These are phyloP conservation scores for Oxalis stricta DNA, from an alignment of 441 rosid genomes.

Conservation along the genomic window DNA sequence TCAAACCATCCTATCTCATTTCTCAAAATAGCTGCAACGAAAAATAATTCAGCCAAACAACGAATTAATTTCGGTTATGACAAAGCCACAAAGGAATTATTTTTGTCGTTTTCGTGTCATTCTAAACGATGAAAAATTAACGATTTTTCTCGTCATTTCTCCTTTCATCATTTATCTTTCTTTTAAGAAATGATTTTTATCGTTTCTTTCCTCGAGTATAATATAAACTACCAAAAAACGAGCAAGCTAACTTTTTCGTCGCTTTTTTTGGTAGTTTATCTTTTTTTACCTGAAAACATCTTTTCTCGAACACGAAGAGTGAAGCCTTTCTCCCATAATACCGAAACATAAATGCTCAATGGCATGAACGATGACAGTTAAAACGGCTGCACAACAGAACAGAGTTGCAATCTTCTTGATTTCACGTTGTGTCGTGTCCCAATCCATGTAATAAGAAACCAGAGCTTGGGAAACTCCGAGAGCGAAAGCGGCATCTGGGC, in stretches of 20 bases:
- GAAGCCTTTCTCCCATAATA: conserved; percentile 81
- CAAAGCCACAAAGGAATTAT: too few relatives aligned
- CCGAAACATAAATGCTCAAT: conserved; percentile 67
- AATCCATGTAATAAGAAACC: conserved; percentile 63
- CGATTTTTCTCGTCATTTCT: too few relatives aligned
- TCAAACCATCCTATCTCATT: conserved; percentile 96
- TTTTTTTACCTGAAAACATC: conserved; percentile 81
- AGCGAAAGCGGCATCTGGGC: conserved; percentile 91
- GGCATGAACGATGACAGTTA: conserved; percentile 50
- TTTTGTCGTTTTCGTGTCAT: too few relatives aligned
- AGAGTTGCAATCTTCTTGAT: conserved; percentile 55
- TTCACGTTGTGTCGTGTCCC: conserved; percentile 66
- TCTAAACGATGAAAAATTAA: too few relatives aligned
- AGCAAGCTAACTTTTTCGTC: not conserved
- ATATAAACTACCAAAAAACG: too few relatives aligned
- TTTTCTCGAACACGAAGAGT: conserved; percentile 74
- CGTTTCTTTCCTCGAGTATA: too few relatives aligned
- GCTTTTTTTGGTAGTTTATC: too few relatives aligned
- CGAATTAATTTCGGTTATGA: too few relatives aligned
- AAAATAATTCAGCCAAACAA: too few relatives aligned
- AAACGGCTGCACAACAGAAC: conserved; percentile 51
- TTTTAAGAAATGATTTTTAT: too few relatives aligned
- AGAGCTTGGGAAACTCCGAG: conserved; percentile 88
- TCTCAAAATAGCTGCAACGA: conserved; percentile 55
- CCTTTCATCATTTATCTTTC: too few relatives aligned